Percentiles rank a stretch among this genome's conserved stretches.
These are phyloP conservation scores for Macadamia integrifolia DNA, from an alignment of 164 flowering plant species.

Conservation along the genomic window DNA sequence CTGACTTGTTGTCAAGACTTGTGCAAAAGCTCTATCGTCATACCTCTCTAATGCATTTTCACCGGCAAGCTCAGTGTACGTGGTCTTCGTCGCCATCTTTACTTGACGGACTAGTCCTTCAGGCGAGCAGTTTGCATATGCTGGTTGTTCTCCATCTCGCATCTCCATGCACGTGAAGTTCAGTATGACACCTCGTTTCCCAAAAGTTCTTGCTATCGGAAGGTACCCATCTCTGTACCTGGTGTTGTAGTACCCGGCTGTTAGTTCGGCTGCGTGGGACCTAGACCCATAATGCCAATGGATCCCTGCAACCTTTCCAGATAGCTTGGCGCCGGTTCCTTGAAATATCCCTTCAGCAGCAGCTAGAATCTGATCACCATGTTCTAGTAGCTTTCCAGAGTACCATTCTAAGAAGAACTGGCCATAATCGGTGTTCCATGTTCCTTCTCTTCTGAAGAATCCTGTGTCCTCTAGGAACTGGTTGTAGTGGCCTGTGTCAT, in stretches of 20 bases:
- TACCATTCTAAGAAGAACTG: conserved; percentile 83
- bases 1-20: conserved; percentile 62
- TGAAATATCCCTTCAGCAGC: conserved; percentile 61
- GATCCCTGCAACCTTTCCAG: conserved; percentile 88
- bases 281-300: conserved; percentile 88
- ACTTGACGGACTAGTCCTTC: conserved; percentile 80
- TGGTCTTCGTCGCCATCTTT: conserved; percentile 52
- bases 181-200: conserved; percentile 50
- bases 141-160: conserved; percentile 77
- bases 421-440: conserved; percentile 86
- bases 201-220: conserved; percentile 57
- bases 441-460: conserved; percentile 74
- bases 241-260: conserved; percentile 82
- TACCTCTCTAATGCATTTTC: conserved; percentile 92
- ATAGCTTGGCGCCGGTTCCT: conserved; percentile 68
- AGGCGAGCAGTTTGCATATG: conserved; percentile 69
- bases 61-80: conserved; percentile 68
- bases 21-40: conserved; percentile 49
- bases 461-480: conserved; percentile 89
- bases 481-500: conserved; percentile 81
- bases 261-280: conserved; percentile 89
- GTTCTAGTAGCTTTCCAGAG: conserved; percentile 56
- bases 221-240: conserved; percentile 64
- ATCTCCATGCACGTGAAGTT: conserved; percentile 98
- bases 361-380: conserved; percentile 61